Conservation (phyloP, 2,329 filamentous ascomycete species). For the Spiromastix sp. region DNA sequence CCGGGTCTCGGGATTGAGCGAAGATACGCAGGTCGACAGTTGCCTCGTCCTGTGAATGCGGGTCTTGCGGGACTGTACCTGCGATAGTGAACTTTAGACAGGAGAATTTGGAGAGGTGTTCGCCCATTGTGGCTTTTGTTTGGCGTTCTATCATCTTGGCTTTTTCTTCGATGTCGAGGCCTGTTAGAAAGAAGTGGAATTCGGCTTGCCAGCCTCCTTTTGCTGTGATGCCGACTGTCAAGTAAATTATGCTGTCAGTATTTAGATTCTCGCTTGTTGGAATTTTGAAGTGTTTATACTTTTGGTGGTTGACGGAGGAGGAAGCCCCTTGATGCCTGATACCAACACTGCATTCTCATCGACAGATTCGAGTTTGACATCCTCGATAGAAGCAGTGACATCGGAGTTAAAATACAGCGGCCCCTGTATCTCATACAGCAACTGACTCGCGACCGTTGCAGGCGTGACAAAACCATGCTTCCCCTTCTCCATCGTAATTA, state of each 20-base stretch:
- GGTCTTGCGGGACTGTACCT: constrained; percentile 12
- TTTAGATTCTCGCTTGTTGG: too few relatives aligned
- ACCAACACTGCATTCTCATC: constrained; percentile 27
- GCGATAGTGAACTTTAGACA: constrained; percentile 11
- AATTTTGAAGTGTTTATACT: too few relatives aligned
- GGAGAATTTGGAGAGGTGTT: constrained; percentile 3
- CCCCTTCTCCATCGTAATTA: constrained; percentile 15
- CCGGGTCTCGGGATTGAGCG: constrained; percentile 26
- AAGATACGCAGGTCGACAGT: constrained; percentile 27
- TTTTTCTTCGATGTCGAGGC: constrained; percentile 30
- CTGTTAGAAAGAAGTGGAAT: constrained; percentile 28
- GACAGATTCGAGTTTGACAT: constrained; percentile 33
- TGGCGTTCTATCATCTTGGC: constrained; percentile 26
- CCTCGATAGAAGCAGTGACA: constrained; percentile 34
- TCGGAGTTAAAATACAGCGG: constrained; percentile 40
- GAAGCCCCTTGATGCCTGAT: background rate
- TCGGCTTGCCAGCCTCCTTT: constrained; percentile 32
- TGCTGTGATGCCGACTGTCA: constrained; percentile 32
- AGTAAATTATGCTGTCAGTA: too few relatives aligned
- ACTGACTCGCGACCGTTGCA: constrained; percentile 35
- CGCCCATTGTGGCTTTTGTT: constrained; percentile 22
- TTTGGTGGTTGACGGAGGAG: background rate
- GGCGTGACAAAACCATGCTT: constrained; percentile 18
- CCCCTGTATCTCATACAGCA: constrained; percentile 38
- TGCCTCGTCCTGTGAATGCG: constrained; percentile 23